Evolutionary conservation across 208 protist species (phyloP).

Genomic region (Crithidia expoeki): DNA sequence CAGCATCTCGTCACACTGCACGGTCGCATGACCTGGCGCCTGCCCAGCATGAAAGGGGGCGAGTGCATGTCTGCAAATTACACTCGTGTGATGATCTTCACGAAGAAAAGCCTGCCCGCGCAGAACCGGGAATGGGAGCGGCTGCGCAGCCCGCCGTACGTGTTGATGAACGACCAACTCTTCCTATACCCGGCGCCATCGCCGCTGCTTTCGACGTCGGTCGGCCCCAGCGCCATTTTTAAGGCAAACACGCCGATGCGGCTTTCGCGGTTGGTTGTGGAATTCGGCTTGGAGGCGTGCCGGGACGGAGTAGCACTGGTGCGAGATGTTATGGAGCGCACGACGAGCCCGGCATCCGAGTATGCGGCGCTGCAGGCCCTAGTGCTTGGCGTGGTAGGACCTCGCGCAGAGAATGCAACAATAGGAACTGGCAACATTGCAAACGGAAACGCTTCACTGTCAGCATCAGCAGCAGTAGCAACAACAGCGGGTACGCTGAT

Average conservation of each 20-base stretch:
- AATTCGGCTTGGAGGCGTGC: constrained; percentile 83
- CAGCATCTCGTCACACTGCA: constrained; percentile 75
- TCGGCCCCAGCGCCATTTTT: constrained; percentile 22
- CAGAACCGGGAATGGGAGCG: constrained; percentile 66
- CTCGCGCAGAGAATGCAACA: not conserved
- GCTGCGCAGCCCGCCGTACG: constrained; percentile 62
- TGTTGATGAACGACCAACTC: constrained; percentile 73
- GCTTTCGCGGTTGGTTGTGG: constrained; percentile 63
- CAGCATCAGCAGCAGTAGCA: not conserved
- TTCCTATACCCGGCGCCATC: constrained; percentile 44
- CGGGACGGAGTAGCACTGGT: constrained; percentile 62
- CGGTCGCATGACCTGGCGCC: constrained; percentile 78
- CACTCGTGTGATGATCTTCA: constrained; percentile 66
- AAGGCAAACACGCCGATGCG: constrained; percentile 35
- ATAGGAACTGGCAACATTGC: too few species aligned
- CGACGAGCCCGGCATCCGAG: constrained; percentile 65
- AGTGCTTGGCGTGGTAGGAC: constrained; percentile 45
- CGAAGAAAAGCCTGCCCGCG: constrained; percentile 52
- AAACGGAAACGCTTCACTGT: too few species aligned
- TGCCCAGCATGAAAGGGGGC: constrained; percentile 69
- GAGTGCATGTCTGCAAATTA: constrained; percentile 60
- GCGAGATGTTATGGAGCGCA: constrained; percentile 67
- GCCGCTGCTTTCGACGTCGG: not conserved
- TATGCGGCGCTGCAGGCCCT: constrained; percentile 66
- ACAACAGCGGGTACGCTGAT: not conserved